Evolutionary conservation across 2,329 filamentous ascomycete genomes (phyloP).

Genomic region (Talaromyces sp.): DNA sequence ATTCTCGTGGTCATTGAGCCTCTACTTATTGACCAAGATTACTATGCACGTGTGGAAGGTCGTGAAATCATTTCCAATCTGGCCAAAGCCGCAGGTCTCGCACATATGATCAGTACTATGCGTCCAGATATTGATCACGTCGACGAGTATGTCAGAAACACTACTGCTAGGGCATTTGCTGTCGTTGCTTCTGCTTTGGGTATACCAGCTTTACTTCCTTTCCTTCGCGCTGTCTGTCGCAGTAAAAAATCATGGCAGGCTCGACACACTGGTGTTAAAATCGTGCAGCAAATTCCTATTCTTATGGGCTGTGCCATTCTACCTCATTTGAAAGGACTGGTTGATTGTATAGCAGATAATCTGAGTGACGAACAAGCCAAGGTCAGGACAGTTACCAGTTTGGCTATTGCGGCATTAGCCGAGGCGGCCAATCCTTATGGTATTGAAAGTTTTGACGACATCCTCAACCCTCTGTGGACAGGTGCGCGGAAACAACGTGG

Average conservation of each 20-base stretch:
- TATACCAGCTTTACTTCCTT: slow-evolving; percentile 90
- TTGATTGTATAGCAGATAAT: slow-evolving; percentile 94
- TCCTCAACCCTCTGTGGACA: slow-evolving; percentile 94
- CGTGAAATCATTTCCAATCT: slow-evolving; percentile 98
- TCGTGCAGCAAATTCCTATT: slow-evolving; percentile 97
- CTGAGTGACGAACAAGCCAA: slow-evolving; percentile 97
- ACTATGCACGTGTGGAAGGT: slow-evolving; percentile 96
- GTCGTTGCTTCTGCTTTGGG: slow-evolving; percentile 94
- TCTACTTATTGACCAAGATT: slow-evolving; percentile 98
- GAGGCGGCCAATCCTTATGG: slow-evolving; percentile 97
- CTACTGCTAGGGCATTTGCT: slow-evolving; percentile 91
- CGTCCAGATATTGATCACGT: slow-evolving; percentile 97
- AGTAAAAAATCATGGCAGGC: slow-evolving; percentile 99
- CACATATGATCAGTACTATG: slow-evolving; percentile 99
- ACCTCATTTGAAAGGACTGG: slow-evolving; percentile 89
- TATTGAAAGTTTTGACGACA: slow-evolving; percentile 98
- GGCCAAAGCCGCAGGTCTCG: slow-evolving; percentile 90
- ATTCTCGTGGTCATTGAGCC: slow-evolving; percentile 98
- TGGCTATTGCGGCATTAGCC: slow-evolving; percentile 89
- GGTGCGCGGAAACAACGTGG: slow-evolving; percentile 93
- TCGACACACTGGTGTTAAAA: slow-evolving; percentile 96
- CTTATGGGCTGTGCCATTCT: slow-evolving; percentile 96
- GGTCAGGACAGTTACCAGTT: slow-evolving; percentile 89
- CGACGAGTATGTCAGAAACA: slow-evolving; percentile 97
- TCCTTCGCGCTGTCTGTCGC: slow-evolving; percentile 89